phyloP scores from a whole-genome alignment of 495 filamentous ascomycete species.

The Aspergillus biplanus region DNA sequence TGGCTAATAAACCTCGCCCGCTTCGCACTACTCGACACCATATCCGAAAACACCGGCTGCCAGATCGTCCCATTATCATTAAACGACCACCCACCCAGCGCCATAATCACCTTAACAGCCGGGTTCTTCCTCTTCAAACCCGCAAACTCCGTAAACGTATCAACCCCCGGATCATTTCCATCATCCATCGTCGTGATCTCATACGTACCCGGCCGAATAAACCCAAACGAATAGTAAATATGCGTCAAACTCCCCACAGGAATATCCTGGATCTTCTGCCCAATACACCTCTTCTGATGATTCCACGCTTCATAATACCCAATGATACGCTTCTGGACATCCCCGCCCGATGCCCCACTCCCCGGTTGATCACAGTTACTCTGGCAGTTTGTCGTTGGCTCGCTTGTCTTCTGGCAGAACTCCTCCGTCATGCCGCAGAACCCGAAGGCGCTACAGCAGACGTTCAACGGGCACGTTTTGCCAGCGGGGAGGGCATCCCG shows the following conservation, averaged over 20 bases:
- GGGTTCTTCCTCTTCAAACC: conserved; percentile 14
- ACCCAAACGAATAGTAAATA: conserved; percentile 15
- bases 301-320: conserved; percentile 22
- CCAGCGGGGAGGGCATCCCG: conserved; percentile 24
- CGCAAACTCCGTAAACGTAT: not conserved
- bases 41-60: conserved; percentile 24
- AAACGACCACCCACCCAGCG: conserved; percentile 21
- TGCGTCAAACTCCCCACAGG: conserved; percentile 18
- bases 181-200: conserved; percentile 7
- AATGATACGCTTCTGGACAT: not conserved
- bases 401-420: conserved; percentile 39
- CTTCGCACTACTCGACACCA: conserved; percentile 22
- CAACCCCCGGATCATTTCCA: not conserved
- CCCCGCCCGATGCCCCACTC: not conserved
- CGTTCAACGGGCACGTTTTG: conserved; percentile 33
- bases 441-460: conserved; percentile 34
- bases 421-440: conserved; percentile 46
- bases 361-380: conserved; percentile 19
- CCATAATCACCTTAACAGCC: conserved; percentile 4
- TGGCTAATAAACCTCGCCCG: conserved; percentile 40
- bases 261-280: conserved; percentile 9
- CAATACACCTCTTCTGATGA: conserved; percentile 4
- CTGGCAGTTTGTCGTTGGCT: conserved; percentile 18
- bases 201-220: conserved; percentile 8
- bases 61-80: conserved; percentile 8